Percentiles rank a stretch among this genome's conserved stretches.
These are phyloP conservation scores for Yarrowia sp. DNA, from an alignment of 805 yeast genomes.

Conservation along the genomic window DNA sequence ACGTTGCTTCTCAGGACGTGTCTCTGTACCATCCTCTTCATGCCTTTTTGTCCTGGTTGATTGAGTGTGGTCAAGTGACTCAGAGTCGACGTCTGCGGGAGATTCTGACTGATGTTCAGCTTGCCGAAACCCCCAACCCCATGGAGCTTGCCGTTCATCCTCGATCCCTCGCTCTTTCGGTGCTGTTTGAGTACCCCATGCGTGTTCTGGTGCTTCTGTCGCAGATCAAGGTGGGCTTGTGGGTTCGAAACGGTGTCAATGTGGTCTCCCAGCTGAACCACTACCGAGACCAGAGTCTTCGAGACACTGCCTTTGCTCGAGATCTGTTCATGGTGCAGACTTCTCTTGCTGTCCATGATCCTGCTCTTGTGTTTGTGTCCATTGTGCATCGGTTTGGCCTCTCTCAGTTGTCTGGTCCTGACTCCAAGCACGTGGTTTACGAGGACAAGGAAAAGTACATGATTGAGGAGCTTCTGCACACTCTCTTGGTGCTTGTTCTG, in stretches of 20 bases:
- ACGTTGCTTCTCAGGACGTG: conserved; percentile 48
- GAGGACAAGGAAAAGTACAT: conserved; percentile 52
- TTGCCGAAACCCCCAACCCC: not conserved
- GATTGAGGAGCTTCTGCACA: conserved; percentile 74
- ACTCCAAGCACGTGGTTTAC: conserved; percentile 39
- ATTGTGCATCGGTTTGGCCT: conserved; percentile 54
- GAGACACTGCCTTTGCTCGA: conserved; percentile 78
- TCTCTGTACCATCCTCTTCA: conserved; percentile 81
- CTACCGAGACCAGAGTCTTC: conserved; percentile 69
- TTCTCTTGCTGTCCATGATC: conserved; percentile 52
- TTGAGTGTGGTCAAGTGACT: conserved; percentile 47
- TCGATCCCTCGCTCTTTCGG: conserved; percentile 3
- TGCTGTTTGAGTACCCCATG: conserved; percentile 67
- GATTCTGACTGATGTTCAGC: conserved; percentile 27
- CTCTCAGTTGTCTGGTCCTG: conserved; percentile 47
- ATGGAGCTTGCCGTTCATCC: not conserved
- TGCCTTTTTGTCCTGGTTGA: conserved; percentile 64
- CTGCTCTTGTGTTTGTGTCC: conserved; percentile 55
- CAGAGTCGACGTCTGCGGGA: conserved; percentile 31
- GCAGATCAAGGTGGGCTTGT: conserved; percentile 81
- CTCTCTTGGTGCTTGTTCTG: conserved; percentile 62
- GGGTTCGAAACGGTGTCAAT: conserved; percentile 93
- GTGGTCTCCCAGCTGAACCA: conserved; percentile 74
- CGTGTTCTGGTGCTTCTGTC: conserved; percentile 73
- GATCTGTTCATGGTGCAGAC: conserved; percentile 72